phyloP scores from a whole-genome alignment of 2,329 filamentous ascomycete genomes.

The Fonsecaea pedrosoi region DNA sequence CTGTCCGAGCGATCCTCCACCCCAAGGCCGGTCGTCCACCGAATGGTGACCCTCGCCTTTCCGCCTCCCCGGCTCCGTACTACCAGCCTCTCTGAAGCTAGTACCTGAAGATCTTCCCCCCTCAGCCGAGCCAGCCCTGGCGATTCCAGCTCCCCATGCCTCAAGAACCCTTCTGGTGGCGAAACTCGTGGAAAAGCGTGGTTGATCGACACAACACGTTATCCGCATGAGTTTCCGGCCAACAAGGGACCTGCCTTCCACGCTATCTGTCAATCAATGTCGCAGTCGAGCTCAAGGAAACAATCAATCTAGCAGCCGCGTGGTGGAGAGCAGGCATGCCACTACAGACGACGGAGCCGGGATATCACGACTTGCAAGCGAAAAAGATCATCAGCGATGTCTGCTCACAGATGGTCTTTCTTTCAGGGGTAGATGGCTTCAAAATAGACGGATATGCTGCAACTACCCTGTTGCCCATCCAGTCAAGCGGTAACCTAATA shows the following conservation, averaged over 20 bases:
- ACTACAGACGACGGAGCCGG: not conserved
- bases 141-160: slow-evolving; percentile 2
- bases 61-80: slow-evolving; percentile 2
- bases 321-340: not conserved
- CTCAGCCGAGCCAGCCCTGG: slow-evolving; percentile 4
- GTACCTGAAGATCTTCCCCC: slow-evolving; percentile 26
- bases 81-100: slow-evolving; percentile 13
- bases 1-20: not conserved
- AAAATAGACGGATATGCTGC: not conserved
- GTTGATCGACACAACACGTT: slow-evolving; percentile 5
- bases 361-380: not conserved
- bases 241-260: slow-evolving; percentile 14
- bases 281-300: not conserved
- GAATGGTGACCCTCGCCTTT: not conserved
- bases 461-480: slow-evolving; percentile 10
- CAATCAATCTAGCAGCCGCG: not conserved
- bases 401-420: not conserved
- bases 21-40: not conserved
- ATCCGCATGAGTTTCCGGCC: not conserved
- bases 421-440: not conserved
- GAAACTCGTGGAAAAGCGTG: slow-evolving; percentile 15
- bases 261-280: slow-evolving; percentile 14
- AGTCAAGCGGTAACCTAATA: not conserved
- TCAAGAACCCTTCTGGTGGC: slow-evolving; percentile 7
- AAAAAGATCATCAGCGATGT: not conserved